These are phyloP conservation scores for Hirsutella rhossiliensis DNA, from an alignment of 2,329 filamentous ascomycete species.

Conservation along the genomic window DNA sequence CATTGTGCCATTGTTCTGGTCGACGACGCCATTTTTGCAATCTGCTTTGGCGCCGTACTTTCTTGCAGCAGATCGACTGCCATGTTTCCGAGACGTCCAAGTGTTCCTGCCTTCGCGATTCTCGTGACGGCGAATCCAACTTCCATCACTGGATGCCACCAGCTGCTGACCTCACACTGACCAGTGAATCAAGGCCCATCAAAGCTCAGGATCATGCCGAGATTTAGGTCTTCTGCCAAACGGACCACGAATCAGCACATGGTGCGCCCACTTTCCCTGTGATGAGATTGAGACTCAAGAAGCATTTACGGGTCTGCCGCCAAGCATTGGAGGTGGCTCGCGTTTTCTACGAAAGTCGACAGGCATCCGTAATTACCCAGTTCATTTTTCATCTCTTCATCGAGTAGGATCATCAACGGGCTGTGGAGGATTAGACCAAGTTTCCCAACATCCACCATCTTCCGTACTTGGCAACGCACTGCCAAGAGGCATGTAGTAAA, in stretches of 20 bases:
- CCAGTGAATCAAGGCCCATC: slow-evolving; percentile 9
- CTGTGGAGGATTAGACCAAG: slow-evolving; percentile 21
- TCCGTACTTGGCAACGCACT: slow-evolving; percentile 21
- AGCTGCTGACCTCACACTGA: slow-evolving; percentile 9
- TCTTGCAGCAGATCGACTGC: background rate
- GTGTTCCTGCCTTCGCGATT: slow-evolving; percentile 5
- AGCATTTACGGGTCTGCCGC: slow-evolving; percentile 3
- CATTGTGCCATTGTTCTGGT: too few species aligned
- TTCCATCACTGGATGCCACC: slow-evolving; percentile 7
- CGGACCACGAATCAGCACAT: slow-evolving; percentile 5
- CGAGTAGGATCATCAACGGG: slow-evolving; percentile 29
- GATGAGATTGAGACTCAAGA: slow-evolving; percentile 1
- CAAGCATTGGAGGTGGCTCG: too few species aligned
- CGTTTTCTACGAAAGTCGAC: too few species aligned
- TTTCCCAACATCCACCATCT: slow-evolving; percentile 21
- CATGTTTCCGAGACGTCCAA: slow-evolving; percentile 3
- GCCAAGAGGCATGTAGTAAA: slow-evolving; percentile 18
- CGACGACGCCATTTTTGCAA: too few species aligned
- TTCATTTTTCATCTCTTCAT: slow-evolving; percentile 7
- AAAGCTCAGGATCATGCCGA: slow-evolving; percentile 1
- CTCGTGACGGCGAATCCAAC: slow-evolving; percentile 4
- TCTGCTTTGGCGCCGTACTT: background rate
- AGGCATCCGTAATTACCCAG: slow-evolving; percentile 4
- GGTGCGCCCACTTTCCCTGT: slow-evolving; percentile 4
- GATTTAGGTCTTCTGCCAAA: slow-evolving; percentile 3